A percentile compares a stretch with the other conserved stretches of the same genome.
phyloP scores from a whole-genome alignment of 331 rosid species.

The Saraca asoca region DNA sequence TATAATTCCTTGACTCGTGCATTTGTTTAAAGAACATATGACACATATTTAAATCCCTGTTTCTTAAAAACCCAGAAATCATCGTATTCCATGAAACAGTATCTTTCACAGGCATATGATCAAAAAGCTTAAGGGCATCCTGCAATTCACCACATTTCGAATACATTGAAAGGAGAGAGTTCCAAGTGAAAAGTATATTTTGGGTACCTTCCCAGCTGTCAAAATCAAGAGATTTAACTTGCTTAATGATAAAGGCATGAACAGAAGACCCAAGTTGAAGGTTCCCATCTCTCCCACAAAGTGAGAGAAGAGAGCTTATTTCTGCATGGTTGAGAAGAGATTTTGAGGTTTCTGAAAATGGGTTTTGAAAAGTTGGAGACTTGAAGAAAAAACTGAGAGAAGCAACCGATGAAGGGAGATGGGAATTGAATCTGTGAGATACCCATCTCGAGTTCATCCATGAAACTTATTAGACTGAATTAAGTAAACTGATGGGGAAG shows the following conservation, averaged over 20 bases:
- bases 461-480: conserved; percentile 33
- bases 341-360: conserved; percentile 42
- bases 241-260: conserved; percentile 72
- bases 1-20: conserved; percentile 39
- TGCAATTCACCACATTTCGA: conserved; percentile 42
- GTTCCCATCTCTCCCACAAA: conserved; percentile 56
- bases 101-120: conserved; percentile 61
- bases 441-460: conserved; percentile 80
- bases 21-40: conserved; percentile 55
- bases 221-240: conserved; percentile 29
- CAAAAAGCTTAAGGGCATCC: conserved; percentile 63
- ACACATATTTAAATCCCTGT: conserved; percentile 46
- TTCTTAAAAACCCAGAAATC: conserved; percentile 65
- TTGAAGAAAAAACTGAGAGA: conserved; percentile 41
- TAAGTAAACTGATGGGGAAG: background rate
- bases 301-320: conserved; percentile 51
- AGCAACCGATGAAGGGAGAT: conserved; percentile 43
- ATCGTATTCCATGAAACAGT: conserved; percentile 77
- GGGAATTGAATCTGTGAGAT: conserved; percentile 44
- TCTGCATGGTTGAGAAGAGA: conserved; percentile 55
- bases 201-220: conserved; percentile 26
- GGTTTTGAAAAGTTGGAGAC: conserved; percentile 36
- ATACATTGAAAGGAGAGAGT: conserved; percentile 68
- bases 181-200: conserved; percentile 60
- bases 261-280: conserved; percentile 71